Evolutionary conservation across 306 rosid genomes (phyloP).

Genomic region (Alnus glutinosa): DNA sequence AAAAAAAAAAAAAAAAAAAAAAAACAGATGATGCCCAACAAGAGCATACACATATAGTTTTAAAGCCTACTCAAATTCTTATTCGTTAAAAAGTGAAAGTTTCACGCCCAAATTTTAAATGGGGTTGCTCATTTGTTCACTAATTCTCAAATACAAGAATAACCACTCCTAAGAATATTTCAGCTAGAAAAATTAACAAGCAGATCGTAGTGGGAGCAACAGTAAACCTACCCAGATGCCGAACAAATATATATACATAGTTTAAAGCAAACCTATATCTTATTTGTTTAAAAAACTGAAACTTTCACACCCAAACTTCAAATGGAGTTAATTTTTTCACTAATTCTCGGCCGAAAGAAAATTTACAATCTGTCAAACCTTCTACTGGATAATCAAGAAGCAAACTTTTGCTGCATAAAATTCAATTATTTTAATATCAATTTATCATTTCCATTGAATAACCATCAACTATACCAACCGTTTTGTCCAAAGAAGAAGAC

Average conservation of each 20-base stretch:
- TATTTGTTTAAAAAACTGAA: background rate
- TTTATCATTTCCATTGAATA: too few relatives aligned
- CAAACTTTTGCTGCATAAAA: background rate
- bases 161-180: background rate
- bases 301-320: constrained; percentile 5
- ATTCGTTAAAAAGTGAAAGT: background rate
- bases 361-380: background rate
- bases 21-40: background rate
- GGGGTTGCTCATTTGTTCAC: background rate
- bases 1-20: too few relatives aligned
- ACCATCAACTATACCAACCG: background rate
- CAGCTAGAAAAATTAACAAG: background rate
- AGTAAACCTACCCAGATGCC: background rate
- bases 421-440: background rate
- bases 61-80: background rate
- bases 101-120: background rate
- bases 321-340: background rate
- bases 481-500: background rate
- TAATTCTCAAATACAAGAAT: background rate
- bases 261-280: background rate
- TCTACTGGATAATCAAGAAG: background rate
- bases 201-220: background rate
- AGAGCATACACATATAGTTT: background rate
- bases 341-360: background rate
- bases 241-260: background rate